These are phyloP conservation scores for Syzygium malaccense DNA, from an alignment of 441 rosid species.

Conservation along the genomic window DNA sequence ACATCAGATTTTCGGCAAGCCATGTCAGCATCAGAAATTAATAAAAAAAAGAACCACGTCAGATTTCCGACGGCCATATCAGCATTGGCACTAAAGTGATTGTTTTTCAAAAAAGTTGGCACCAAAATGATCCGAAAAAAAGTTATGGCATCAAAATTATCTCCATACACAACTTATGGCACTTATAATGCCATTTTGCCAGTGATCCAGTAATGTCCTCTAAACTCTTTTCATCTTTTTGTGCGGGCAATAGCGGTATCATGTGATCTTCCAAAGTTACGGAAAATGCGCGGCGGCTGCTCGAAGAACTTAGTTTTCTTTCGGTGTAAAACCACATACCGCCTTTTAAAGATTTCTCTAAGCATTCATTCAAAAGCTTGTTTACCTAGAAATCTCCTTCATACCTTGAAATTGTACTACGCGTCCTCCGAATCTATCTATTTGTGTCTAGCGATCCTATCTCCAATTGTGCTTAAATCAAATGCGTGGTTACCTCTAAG, in stretches of 20 bases:
- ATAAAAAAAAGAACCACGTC: no score
- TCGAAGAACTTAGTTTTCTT: background rate
- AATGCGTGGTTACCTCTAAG: background rate
- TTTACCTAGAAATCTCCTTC: background rate
- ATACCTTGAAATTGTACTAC: background rate
- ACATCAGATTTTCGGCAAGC: no score
- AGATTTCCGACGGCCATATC: no score
- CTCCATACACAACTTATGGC: no score
- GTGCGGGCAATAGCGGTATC: background rate
- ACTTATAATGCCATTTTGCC: no score
- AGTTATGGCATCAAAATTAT: no score
- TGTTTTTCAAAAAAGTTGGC: no score
- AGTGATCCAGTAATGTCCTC: no score
- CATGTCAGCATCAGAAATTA: no score
- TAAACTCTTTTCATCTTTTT: no score
- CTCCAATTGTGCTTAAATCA: background rate
- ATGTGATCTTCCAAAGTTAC: background rate
- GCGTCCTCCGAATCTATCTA: background rate
- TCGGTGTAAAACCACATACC: rapidly evolving
- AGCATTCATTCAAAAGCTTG: background rate
- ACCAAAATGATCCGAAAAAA: no score
- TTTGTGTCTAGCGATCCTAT: background rate
- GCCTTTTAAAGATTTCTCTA: background rate
- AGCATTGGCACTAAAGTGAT: no score
- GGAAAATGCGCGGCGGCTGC: background rate